phyloP scores from a whole-genome alignment of 352 stramenopile genomes.

The Phytophthora meadii region DNA sequence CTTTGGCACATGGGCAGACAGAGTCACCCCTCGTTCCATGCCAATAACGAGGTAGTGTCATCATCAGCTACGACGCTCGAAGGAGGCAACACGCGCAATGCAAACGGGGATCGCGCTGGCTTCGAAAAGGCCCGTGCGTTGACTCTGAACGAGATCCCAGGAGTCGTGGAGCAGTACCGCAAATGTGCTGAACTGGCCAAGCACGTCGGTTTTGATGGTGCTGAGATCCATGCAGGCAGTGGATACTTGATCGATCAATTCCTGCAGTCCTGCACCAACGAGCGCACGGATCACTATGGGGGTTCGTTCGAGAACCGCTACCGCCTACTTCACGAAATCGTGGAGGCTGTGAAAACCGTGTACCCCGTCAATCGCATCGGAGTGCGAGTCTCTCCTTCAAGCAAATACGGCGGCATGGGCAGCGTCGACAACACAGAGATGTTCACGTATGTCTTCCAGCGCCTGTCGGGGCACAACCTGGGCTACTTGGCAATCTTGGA shows the following conservation, averaged over 20 bases:
- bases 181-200: conserved; percentile 68
- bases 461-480: conserved; percentile 28
- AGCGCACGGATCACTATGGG: conserved; percentile 83
- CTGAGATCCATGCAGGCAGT: conserved; percentile 73
- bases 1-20: conserved; percentile 84
- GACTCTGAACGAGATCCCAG: conserved; percentile 38
- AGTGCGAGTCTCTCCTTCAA: conserved; percentile 39
- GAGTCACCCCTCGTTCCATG: conserved; percentile 63
- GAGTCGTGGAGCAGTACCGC: conserved; percentile 81
- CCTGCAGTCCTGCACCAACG: conserved; percentile 60
- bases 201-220: conserved; percentile 68
- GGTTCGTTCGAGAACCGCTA: conserved; percentile 82
- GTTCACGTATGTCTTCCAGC: conserved; percentile 49
- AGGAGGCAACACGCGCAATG: conserved; percentile 34
- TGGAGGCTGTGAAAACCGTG: conserved; percentile 55
- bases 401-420: conserved; percentile 40
- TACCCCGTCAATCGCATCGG: conserved; percentile 37
- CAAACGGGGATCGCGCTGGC: conserved; percentile 20
- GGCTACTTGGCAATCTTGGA: conserved; percentile 42
- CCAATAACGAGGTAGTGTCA: conserved; percentile 56
- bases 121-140: conserved; percentile 34
- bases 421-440: conserved; percentile 41
- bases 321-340: conserved; percentile 66
- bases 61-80: conserved; percentile 32
- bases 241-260: conserved; percentile 90